Conservation (phyloP, 768 basidiomycete genomes). For the Myochromella boudieri region DNA sequence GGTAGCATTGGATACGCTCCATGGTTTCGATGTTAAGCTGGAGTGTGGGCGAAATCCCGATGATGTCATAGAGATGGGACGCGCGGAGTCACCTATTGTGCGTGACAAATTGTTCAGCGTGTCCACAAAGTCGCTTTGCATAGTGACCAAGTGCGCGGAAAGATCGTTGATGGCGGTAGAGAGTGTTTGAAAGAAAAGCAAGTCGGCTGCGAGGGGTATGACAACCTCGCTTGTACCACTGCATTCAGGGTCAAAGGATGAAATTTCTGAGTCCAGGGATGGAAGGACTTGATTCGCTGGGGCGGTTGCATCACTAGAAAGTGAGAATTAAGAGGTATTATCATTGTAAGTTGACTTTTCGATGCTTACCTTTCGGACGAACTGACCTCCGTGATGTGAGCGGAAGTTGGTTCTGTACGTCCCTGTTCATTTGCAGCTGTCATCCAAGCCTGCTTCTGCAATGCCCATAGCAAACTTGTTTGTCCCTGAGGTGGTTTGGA, state of each 20-base stretch:
- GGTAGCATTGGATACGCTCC: constrained; percentile 21
- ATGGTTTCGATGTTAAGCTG: constrained; percentile 33
- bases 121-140: constrained; percentile 51
- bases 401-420: neutral
- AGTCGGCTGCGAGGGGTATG: constrained; percentile 79
- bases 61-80: constrained; percentile 41
- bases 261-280: neutral
- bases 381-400: constrained; percentile 6
- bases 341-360: too few species aligned
- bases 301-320: neutral
- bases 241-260: neutral
- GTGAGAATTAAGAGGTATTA: too few species aligned
- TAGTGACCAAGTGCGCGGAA: constrained; percentile 43
- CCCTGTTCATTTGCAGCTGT: neutral
- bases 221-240: constrained; percentile 49
- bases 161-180: constrained; percentile 56
- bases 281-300: too few species aligned
- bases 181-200: constrained; percentile 77
- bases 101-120: constrained; percentile 37
- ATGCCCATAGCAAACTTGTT: constrained; percentile 22
- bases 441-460: constrained; percentile 17
- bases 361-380: constrained; percentile 6
- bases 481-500: constrained; percentile 3
- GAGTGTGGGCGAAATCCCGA: constrained; percentile 47
- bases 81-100: constrained; percentile 39